A percentile compares a stretch with the other conserved stretches of the same genome.
Evolutionary conservation across 2,329 filamentous ascomycete species (phyloP).

Genomic region (Aurifilum marmelostoma): DNA sequence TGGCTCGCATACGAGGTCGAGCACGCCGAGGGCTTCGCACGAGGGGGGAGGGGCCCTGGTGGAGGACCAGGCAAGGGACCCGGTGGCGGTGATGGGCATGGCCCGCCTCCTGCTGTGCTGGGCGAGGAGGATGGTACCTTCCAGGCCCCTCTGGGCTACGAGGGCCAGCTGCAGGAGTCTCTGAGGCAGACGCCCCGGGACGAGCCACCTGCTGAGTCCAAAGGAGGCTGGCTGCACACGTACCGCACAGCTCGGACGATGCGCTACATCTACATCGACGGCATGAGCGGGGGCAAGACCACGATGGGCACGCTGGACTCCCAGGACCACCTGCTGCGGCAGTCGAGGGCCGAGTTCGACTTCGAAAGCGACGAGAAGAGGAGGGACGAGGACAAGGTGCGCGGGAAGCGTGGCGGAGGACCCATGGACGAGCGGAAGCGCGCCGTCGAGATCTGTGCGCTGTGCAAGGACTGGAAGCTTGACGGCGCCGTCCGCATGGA

Average conservation of each 20-base stretch:
- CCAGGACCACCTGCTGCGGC: conserved; percentile 64
- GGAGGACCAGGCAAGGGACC: conserved; percentile 11
- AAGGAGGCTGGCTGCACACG: conserved; percentile 65
- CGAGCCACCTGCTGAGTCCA: neutral
- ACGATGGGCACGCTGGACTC: conserved; percentile 68
- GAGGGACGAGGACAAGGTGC: neutral
- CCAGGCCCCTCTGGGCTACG: conserved; percentile 5
- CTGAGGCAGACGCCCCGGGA: neutral
- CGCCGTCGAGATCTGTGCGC: conserved; percentile 58
- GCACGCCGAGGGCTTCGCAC: conserved; percentile 69
- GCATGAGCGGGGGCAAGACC: conserved; percentile 69
- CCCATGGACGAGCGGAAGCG: conserved; percentile 53
- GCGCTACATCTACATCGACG: conserved; percentile 69
- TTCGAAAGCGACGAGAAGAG: neutral
- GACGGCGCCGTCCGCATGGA: conserved; percentile 71
- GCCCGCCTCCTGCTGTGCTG: neutral
- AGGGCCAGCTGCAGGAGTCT: neutral
- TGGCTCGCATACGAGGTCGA: conserved; percentile 81
- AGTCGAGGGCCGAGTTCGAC: conserved; percentile 34
- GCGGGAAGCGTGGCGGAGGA: conserved; percentile 13
- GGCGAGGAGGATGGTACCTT: neutral
- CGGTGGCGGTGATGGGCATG: neutral
- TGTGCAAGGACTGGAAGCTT: conserved; percentile 58
- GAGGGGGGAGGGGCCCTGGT: conserved; percentile 24
- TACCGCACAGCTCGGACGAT: conserved; percentile 63